Base-by-base conservation (phyloP, 2,329 filamentous ascomycete genomes). In the Neobulgaria alba region DNA sequence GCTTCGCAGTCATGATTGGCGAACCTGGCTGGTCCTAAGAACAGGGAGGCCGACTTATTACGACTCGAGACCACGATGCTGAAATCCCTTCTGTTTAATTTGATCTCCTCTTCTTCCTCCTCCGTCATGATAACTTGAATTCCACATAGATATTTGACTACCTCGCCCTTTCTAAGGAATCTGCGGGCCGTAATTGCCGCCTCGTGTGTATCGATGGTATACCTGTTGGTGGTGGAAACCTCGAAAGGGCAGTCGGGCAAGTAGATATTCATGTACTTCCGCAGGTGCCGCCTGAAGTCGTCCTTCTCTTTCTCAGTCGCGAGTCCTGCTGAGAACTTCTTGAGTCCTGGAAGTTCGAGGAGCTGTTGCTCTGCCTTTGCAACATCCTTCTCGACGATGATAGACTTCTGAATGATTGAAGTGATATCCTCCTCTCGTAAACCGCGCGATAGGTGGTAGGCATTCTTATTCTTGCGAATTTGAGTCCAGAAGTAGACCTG, bases 1-100 rank as follows among this genome's bases (percentile, higher is more conserved):
- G 92, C 87, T 52, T 84, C 75, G 65, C 92, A 98, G 62, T 98
- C 92, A 63, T 98, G 92, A 59, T 98, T 98, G 18, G 92, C 88
- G 61, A 98, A 96, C 37, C 92, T 80, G 23, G 92, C 92, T 5
- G 92, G 93, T 0, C 92, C 92, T 59, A 98, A 80, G 59, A 98
- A 96, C 31, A 98, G 68, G 38, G 86, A 94, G 20, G 89, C 84
- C 46, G 82, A 82, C 64, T 94, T 95, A 64, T 85, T 90, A 43
- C 92, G 76, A 51, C 87, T 90, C 47, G 89, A 95, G 57, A 95
- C 85, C 21, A 98, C 89, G 49, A 98, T 89, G 61, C 89, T 95
- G 61, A 98, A 98, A 59, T 98, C 92, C 57, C 90, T 89, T 59
- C 92, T 84, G 45, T 79, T 82, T 48, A 80, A 64, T 18, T 87